Evolutionary conservation across 352 stramenopile genomes (phyloP).

Genomic region (Globisporangium viniferum): DNA sequence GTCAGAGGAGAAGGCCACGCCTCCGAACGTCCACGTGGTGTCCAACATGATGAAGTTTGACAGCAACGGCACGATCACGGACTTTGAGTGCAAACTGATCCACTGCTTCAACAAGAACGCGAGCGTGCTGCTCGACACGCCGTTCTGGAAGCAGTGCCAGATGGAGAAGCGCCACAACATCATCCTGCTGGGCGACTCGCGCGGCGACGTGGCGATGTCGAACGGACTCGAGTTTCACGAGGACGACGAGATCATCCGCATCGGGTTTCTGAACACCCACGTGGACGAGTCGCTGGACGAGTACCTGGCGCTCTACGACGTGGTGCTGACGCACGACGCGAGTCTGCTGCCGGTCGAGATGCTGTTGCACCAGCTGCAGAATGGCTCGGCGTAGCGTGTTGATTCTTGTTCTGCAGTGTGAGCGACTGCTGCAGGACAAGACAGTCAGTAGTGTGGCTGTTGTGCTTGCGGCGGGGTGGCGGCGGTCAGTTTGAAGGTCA

Average conservation of each 20-base stretch:
- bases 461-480: too few relatives aligned
- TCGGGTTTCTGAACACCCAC: constrained; percentile 69
- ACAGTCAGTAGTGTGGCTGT: too few relatives aligned
- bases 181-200: constrained; percentile 68
- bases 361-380: constrained; percentile 53
- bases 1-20: constrained; percentile 22
- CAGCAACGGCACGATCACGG: constrained; percentile 32
- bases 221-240: constrained; percentile 37
- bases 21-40: constrained; percentile 71
- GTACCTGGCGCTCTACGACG: constrained; percentile 60
- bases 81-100: constrained; percentile 69
- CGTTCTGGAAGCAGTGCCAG: constrained; percentile 71
- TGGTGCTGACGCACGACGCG: constrained; percentile 78
- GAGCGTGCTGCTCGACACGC: constrained; percentile 54
- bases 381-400: neutral
- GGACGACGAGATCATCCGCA: constrained; percentile 53
- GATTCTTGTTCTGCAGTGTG: too few relatives aligned
- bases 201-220: constrained; percentile 50
- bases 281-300: constrained; percentile 61
- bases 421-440: too few relatives aligned
- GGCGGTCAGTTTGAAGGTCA: too few relatives aligned
- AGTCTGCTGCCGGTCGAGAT: constrained; percentile 59
- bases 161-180: constrained; percentile 72
- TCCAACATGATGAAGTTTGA: constrained; percentile 85
- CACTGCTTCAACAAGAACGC: constrained; percentile 82